Conservation (phyloP, 176 grass and related monocot genomes). For the Carex pumila region DNA sequence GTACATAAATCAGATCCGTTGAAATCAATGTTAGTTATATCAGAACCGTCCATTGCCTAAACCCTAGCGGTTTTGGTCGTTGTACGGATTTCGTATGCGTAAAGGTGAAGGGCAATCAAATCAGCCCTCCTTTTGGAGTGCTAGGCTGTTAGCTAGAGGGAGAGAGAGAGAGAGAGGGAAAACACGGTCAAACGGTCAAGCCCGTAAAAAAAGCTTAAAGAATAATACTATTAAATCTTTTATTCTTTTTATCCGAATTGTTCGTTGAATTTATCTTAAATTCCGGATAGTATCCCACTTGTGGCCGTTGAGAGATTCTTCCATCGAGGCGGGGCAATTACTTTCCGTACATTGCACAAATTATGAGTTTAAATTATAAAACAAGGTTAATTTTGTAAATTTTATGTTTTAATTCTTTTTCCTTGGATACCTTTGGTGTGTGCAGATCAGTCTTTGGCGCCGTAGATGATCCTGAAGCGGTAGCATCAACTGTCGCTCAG, state of each 20-base stretch:
- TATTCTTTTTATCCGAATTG: neutral
- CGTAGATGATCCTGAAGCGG: conserved; percentile 22
- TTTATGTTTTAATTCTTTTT: conserved; percentile 3
- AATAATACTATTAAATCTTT: neutral
- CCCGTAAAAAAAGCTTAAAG: conserved; percentile 1
- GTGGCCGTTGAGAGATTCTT: conserved; percentile 23
- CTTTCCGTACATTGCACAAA: conserved; percentile 15
- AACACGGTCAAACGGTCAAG: conserved; percentile 16
- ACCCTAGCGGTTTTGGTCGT: neutral
- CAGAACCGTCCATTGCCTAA: neutral
- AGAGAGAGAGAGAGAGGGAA: neutral
- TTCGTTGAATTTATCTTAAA: neutral
- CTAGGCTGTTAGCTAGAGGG: no score
- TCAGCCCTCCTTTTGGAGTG: neutral
- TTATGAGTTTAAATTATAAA: neutral
- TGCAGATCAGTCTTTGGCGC: conserved; percentile 20
- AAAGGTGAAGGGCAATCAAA: conserved; percentile 8
- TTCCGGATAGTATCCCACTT: conserved; percentile 11
- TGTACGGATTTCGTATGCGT: neutral
- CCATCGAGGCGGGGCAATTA: conserved; percentile 1
- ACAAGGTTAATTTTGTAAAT: conserved; percentile 2
- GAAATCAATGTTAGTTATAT: neutral
- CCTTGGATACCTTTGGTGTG: conserved; percentile 3
- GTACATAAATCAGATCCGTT: neutral
- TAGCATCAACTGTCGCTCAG: conserved; percentile 27